Evolutionary conservation across 345 rosid genomes (phyloP).

Genomic region (Dimocarpus longan): DNA sequence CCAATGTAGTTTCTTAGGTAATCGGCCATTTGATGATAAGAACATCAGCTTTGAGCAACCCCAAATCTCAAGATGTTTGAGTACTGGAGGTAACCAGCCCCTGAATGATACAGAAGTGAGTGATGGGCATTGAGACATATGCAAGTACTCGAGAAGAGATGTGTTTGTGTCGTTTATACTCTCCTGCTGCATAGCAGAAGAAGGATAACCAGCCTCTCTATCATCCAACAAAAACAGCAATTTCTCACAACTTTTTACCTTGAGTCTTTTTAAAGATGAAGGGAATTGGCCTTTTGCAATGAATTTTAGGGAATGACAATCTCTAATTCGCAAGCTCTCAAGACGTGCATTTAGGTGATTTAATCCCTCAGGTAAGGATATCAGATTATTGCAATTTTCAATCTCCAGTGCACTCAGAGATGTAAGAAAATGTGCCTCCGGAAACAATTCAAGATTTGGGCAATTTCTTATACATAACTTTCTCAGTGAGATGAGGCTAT

Average conservation of each 20-base stretch:
- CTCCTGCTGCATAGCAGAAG: background rate
- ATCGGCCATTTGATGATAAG: background rate
- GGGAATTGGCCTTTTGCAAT: background rate
- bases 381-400: background rate
- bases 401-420: no score
- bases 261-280: background rate
- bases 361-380: background rate
- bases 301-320: background rate
- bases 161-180: no score
- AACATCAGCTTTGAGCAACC: slow-evolving; percentile 18
- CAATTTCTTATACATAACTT: no score
- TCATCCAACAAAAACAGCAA: background rate
- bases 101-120: background rate
- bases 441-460: no score
- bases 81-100: background rate
- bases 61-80: background rate
- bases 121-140: background rate
- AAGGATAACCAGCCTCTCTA: background rate
- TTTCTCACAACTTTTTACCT: background rate
- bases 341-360: background rate
- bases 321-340: background rate
- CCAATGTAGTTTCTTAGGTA: background rate
- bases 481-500: background rate
- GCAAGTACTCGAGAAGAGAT: background rate
- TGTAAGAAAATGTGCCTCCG: no score